Evolutionary conservation across 805 yeast genomes (phyloP).

Genomic region (Pichia manshurica): DNA sequence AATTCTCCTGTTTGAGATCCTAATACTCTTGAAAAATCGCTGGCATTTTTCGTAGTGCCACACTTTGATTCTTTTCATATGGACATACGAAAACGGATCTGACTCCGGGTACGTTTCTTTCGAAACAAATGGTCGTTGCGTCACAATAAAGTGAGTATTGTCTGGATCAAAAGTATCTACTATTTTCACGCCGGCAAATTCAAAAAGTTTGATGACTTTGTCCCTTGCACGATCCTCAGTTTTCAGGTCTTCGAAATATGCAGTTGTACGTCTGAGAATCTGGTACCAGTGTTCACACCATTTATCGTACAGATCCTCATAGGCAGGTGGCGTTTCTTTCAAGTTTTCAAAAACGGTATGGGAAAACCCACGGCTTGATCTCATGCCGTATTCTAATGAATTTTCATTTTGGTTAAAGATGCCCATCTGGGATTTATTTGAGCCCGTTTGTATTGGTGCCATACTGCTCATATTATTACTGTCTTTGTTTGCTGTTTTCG

Average conservation of each 20-base stretch:
- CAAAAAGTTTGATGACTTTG: slow-evolving; percentile 39
- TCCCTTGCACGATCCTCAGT: slow-evolving; percentile 35
- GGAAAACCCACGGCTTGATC: slow-evolving; percentile 11
- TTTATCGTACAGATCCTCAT: slow-evolving; percentile 33
- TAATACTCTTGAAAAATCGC: slow-evolving; percentile 46
- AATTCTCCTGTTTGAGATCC: slow-evolving; percentile 36
- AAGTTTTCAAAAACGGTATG: slow-evolving; percentile 28
- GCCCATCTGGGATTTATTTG: not conserved
- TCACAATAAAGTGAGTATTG: slow-evolving; percentile 41
- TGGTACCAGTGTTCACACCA: slow-evolving; percentile 53
- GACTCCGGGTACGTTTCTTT: slow-evolving; percentile 34
- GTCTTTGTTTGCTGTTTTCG: no score
- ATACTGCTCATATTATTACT: no score
- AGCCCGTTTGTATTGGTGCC: no score
- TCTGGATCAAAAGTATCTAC: slow-evolving; percentile 41
- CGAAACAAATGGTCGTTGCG: slow-evolving; percentile 38
- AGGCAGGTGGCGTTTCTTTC: slow-evolving; percentile 34
- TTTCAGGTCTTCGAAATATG: slow-evolving; percentile 42
- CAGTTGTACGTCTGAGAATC: slow-evolving; percentile 40
- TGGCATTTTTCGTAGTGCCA: slow-evolving; percentile 57
- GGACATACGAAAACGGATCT: slow-evolving; percentile 45
- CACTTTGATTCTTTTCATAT: slow-evolving; percentile 43
- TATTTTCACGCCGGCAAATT: slow-evolving; percentile 43
- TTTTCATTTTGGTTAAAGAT: slow-evolving; percentile 7
- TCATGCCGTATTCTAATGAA: slow-evolving; percentile 10